Conservation (phyloP, 23 red algal genomes). For the Agarophyton chilense region DNA sequence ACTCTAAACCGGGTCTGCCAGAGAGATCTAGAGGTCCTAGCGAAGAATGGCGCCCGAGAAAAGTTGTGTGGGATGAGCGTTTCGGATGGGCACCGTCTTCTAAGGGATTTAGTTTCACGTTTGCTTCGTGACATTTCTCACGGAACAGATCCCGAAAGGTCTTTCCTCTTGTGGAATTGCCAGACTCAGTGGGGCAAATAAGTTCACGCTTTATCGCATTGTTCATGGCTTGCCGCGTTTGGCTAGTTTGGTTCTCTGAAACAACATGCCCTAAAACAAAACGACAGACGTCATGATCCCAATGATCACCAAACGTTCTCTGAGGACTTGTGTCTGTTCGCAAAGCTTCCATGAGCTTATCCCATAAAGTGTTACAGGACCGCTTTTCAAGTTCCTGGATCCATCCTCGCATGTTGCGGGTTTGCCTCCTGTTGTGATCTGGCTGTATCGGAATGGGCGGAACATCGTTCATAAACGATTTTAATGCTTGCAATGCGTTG, state of each 20-base stretch:
- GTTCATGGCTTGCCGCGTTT: slow-evolving; percentile 57
- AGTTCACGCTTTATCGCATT: slow-evolving; percentile 66
- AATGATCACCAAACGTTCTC: neutral
- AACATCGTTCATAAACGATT: slow-evolving; percentile 18
- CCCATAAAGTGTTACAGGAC: slow-evolving; percentile 6
- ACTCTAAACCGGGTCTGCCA: neutral
- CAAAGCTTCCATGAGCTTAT: slow-evolving; percentile 3
- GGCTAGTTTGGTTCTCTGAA: slow-evolving; percentile 12
- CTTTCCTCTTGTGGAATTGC: slow-evolving; percentile 31
- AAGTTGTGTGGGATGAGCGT: slow-evolving; percentile 2
- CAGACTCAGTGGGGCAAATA: slow-evolving; percentile 22
- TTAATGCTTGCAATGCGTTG: slow-evolving; percentile 13
- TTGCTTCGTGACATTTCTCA: slow-evolving; percentile 47
- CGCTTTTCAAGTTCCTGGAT: slow-evolving; percentile 30
- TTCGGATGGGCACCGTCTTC: slow-evolving; percentile 14
- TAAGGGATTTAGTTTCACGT: slow-evolving; percentile 1
- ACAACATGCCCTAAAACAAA: slow-evolving; percentile 41
- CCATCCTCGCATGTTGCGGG: slow-evolving; percentile 62
- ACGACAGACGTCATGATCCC: slow-evolving; percentile 55
- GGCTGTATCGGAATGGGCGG: slow-evolving; percentile 39
- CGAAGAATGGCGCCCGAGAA: neutral
- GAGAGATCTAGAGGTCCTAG: neutral
- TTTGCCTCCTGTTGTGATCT: slow-evolving; percentile 13
- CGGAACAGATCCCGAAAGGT: slow-evolving; percentile 62
- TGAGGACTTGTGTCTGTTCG: slow-evolving; percentile 9